Evolutionary conservation across 371 early-diverging fungal genomes (phyloP).

Genomic region (Mortierella sp.): DNA sequence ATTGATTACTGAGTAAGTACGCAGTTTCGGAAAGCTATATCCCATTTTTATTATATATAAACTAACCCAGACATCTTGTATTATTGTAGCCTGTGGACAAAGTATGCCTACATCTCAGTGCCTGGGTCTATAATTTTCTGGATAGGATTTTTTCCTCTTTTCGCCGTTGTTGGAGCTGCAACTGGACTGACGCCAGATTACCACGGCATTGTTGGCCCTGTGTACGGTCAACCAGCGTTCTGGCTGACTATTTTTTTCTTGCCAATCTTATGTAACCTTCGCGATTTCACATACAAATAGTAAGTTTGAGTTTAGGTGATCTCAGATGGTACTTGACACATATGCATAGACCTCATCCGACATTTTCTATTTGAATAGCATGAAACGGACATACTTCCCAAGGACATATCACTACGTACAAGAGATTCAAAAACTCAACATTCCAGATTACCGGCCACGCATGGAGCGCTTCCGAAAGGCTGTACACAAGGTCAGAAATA

Average conservation of each 20-base stretch:
- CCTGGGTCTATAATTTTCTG: conserved; percentile 90
- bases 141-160: conserved; percentile 89
- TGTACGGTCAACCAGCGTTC: conserved; percentile 84
- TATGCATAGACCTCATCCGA: no score
- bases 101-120: conserved; percentile 85
- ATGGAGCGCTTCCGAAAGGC: conserved; percentile 98
- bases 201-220: conserved; percentile 77
- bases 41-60: background rate
- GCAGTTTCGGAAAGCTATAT: background rate
- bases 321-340: no score
- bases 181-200: conserved; percentile 86
- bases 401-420: conserved; percentile 95
- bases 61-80: background rate
- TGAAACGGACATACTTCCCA: conserved; percentile 85
- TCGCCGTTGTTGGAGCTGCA: conserved; percentile 84
- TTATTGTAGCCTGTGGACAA: conserved; percentile 80
- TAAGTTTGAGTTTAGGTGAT: conserved; percentile 59
- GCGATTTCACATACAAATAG: conserved; percentile 96
- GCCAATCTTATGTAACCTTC: conserved; percentile 83
- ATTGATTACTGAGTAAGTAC: conserved; percentile 79
- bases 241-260: conserved; percentile 90
- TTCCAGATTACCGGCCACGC: conserved; percentile 96
- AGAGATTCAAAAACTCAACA: conserved; percentile 98
- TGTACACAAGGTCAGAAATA: conserved; percentile 94
- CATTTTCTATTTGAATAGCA: conserved; percentile 53